Evolutionary conservation across 1,139 yeast species (phyloP).

Genomic region (Scheffersomyces parashehatae): DNA sequence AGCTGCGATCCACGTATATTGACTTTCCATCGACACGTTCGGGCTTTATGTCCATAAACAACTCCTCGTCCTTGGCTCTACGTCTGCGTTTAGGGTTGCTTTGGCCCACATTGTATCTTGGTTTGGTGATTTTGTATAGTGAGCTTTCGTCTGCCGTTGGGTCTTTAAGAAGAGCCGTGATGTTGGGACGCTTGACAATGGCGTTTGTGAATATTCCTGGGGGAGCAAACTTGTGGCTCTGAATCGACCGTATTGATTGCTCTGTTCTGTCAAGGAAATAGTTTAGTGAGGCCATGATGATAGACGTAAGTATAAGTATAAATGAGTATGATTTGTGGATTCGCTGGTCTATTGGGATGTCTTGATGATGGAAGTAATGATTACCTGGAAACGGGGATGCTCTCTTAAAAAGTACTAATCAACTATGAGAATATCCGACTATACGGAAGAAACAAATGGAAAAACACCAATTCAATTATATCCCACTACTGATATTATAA

Average conservation of each 20-base stretch:
- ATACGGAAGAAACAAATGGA: too few relatives aligned
- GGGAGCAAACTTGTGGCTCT: slow-evolving; percentile 42
- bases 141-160: slow-evolving; percentile 56
- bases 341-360: too few relatives aligned
- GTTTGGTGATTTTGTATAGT: slow-evolving; percentile 40
- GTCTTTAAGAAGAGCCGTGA: slow-evolving; percentile 61
- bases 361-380: slow-evolving; percentile 11
- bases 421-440: too few relatives aligned
- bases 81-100: not conserved
- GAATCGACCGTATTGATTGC: slow-evolving; percentile 23
- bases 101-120: slow-evolving; percentile 2
- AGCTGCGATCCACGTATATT: slow-evolving; percentile 25
- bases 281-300: slow-evolving; percentile 10
- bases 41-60: slow-evolving; percentile 20
- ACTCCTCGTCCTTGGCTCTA: slow-evolving; percentile 1
- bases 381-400: too few relatives aligned
- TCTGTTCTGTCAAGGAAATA: slow-evolving; percentile 14
- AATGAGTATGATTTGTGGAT: too few relatives aligned
- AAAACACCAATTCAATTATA: too few relatives aligned
- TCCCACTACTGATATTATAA: too few relatives aligned
- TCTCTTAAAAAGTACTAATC: too few relatives aligned
- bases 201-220: slow-evolving; percentile 72
- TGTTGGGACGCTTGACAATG: slow-evolving; percentile 52
- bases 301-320: not conserved
- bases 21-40: slow-evolving; percentile 42